A percentile compares a stretch with the other conserved stretches of the same genome.
These are phyloP conservation scores for Sporisorium graminicola DNA, from an alignment of 1,284 basidiomycete species.

Conservation along the genomic window DNA sequence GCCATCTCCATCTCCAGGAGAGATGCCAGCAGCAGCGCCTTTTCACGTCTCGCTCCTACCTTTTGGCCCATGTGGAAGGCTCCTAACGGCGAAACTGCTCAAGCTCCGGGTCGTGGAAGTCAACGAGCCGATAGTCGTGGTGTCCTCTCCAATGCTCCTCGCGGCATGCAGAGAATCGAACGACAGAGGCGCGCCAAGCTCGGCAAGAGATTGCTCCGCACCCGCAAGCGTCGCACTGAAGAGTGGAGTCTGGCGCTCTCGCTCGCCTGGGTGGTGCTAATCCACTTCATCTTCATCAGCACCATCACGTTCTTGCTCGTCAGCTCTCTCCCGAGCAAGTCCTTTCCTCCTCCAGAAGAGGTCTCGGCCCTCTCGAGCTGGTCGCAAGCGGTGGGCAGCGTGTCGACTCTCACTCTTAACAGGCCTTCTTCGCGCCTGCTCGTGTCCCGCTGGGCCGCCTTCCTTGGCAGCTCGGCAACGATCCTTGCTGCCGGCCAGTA, in stretches of 20 bases:
- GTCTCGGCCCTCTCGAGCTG: slow-evolving; percentile 27
- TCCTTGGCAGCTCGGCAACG: slow-evolving; percentile 86
- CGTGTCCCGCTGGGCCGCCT: slow-evolving; percentile 78
- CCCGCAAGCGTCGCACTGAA: slow-evolving; percentile 71
- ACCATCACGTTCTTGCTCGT: slow-evolving; percentile 39
- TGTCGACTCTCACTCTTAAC: slow-evolving; percentile 15
- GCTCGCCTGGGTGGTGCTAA: slow-evolving; percentile 79
- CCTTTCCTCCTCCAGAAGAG: slow-evolving; percentile 45
- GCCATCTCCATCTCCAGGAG: slow-evolving; percentile 18
- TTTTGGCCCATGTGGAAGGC: slow-evolving; percentile 69
- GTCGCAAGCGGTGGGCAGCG: slow-evolving; percentile 16
- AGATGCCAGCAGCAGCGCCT: slow-evolving; percentile 61
- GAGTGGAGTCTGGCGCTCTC: slow-evolving; percentile 83
- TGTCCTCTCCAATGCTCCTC: slow-evolving; percentile 34
- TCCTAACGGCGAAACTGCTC: slow-evolving; percentile 19
- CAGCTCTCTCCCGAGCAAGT: slow-evolving; percentile 27
- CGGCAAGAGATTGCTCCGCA: slow-evolving; percentile 20
- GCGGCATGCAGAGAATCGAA: slow-evolving; percentile 40
- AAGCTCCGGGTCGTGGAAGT: slow-evolving; percentile 4
- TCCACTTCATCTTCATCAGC: slow-evolving; percentile 74
- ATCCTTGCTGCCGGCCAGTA: slow-evolving; percentile 86
- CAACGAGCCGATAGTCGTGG: slow-evolving; percentile 11
- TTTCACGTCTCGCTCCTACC: slow-evolving; percentile 56
- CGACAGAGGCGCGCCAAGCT: slow-evolving; percentile 37
- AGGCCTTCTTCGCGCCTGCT: slow-evolving; percentile 57